A percentile compares a stretch with the other conserved stretches of the same genome.
Evolutionary conservation across 345 rosid genomes (phyloP).

Genomic region (Lepidium africanum): DNA sequence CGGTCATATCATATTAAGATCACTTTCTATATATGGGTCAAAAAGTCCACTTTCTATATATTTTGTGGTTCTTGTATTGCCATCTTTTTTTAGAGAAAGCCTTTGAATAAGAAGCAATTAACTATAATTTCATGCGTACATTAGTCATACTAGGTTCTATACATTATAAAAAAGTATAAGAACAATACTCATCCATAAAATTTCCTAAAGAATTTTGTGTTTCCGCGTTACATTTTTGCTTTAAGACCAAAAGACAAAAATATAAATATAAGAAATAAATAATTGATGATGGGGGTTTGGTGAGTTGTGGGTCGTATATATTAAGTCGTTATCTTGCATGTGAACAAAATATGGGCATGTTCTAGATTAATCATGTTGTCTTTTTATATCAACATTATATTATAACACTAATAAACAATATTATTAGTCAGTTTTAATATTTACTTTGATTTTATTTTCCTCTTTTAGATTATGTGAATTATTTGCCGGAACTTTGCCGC

Average conservation of each 20-base stretch:
- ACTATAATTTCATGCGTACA: background rate
- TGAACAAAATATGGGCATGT: slow-evolving; percentile 29
- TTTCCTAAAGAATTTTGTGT: background rate
- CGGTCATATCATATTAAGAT: too few species aligned
- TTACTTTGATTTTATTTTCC: background rate
- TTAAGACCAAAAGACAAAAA: background rate
- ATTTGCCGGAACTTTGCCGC: slow-evolving; percentile 9
- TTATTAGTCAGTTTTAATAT: too few species aligned
- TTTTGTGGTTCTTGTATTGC: background rate
- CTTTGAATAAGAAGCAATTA: background rate
- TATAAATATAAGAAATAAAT: background rate
- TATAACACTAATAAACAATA: background rate
- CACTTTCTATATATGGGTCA: too few species aligned
- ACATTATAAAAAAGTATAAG: background rate
- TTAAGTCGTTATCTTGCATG: slow-evolving; percentile 22
- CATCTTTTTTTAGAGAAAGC: background rate
- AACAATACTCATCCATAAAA: too few species aligned
- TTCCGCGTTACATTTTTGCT: slow-evolving; percentile 10
- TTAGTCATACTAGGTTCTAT: background rate
- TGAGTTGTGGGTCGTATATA: slow-evolving; percentile 25
- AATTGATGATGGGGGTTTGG: slow-evolving; percentile 13
- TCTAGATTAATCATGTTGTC: slow-evolving; percentile 24
- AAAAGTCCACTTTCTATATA: background rate
- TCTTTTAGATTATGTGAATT: background rate
- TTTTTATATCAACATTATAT: slow-evolving; percentile 2